phyloP scores from a whole-genome alignment of 305 asterid genomes.

The Petunia hybrid region DNA sequence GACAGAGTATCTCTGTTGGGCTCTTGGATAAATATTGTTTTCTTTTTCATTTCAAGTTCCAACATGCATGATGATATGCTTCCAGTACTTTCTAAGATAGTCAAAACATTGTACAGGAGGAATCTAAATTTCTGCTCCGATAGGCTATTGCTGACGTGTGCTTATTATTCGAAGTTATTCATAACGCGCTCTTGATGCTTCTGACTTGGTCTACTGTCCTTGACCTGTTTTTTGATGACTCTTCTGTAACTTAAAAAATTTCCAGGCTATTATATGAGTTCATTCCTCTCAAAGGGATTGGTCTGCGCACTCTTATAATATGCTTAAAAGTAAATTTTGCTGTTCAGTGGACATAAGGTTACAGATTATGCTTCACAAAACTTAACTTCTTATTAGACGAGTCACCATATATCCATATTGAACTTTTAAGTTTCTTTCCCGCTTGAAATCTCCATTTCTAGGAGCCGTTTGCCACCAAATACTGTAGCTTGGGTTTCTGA shows the following conservation, averaged over 20 bases:
- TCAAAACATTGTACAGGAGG: neutral
- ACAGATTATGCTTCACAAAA: neutral
- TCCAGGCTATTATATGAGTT: neutral
- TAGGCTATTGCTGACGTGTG: neutral
- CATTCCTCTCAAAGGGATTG: neutral
- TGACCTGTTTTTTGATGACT: neutral
- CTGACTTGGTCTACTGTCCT: neutral
- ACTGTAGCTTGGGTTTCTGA: conserved; percentile 2
- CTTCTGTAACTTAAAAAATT: too few relatives aligned
- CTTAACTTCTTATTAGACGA: neutral
- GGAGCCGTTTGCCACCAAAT: neutral
- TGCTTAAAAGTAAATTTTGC: neutral
- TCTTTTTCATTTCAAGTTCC: neutral
- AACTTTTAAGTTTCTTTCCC: neutral
- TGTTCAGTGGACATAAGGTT: neutral
- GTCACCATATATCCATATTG: neutral
- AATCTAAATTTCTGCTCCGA: neutral
- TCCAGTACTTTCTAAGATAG: neutral
- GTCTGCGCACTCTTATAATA: neutral
- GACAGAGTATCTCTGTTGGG: neutral
- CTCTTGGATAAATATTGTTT: neutral
- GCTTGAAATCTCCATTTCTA: neutral
- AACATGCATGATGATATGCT: neutral
- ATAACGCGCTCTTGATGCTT: neutral
- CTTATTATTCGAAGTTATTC: neutral